These are phyloP conservation scores for Pistacia atlantica DNA, from an alignment of 345 rosid species.

Conservation along the genomic window DNA sequence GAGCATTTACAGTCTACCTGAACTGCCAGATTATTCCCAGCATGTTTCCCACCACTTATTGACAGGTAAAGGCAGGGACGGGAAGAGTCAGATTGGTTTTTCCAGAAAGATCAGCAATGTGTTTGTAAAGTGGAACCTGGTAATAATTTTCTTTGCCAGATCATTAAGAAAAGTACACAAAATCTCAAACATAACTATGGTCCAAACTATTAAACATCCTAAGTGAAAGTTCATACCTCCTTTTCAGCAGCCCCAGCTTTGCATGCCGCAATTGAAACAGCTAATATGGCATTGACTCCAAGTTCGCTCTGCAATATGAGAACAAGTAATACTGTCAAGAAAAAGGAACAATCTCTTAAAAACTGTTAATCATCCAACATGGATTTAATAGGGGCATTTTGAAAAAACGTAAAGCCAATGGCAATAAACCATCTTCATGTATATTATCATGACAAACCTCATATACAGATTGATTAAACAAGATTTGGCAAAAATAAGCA, in stretches of 20 bases:
- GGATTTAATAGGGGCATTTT: background rate
- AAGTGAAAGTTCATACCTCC: conserved; percentile 49
- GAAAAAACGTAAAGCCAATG: background rate
- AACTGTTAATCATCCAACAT: background rate
- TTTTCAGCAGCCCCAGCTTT: conserved; percentile 99
- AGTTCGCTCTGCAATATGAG: conserved; percentile 67
- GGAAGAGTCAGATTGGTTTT: conserved; percentile 69
- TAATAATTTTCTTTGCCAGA: conserved; percentile 22
- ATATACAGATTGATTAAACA: background rate
- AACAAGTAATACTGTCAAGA: background rate
- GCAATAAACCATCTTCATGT: background rate
- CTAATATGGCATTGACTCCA: conserved; percentile 91
- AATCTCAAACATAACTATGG: background rate
- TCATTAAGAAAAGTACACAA: conserved; percentile 15
- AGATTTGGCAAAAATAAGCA: background rate
- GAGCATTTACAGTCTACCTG: conserved; percentile 47
- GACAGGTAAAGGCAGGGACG: conserved; percentile 93
- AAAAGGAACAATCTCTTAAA: background rate
- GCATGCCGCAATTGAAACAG: conserved; percentile 98
- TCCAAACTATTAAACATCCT: conserved; percentile 2
- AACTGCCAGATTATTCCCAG: conserved; percentile 75
- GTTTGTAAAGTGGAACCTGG: conserved; percentile 91
- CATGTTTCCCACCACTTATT: conserved; percentile 91
- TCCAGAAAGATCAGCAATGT: conserved; percentile 86
- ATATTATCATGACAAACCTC: background rate